Conservation (phyloP, 208 protist species). For the Endotrypanum monterogeii region DNA sequence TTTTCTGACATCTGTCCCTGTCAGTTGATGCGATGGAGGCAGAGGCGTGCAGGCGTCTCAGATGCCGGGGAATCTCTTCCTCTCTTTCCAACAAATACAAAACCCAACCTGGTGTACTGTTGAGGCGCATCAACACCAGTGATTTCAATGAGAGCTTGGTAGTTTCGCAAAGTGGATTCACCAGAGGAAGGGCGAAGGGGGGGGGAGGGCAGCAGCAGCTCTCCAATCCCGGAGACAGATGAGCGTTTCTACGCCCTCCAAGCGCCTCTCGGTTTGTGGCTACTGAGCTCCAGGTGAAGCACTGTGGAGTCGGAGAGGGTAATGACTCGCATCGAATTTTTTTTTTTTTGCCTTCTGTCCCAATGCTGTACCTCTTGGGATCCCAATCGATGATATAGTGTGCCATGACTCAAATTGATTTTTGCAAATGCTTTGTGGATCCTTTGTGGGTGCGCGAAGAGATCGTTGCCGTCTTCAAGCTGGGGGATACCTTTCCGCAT, state of each 20-base stretch:
- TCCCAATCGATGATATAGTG: too few relatives aligned
- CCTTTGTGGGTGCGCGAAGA: background rate
- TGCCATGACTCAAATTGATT: too few relatives aligned
- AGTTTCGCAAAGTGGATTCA: conserved; percentile 56
- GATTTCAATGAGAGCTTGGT: conserved; percentile 54
- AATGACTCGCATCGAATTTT: too few relatives aligned
- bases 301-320: conserved; percentile 36
- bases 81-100: too few relatives aligned
- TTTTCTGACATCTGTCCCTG: too few relatives aligned
- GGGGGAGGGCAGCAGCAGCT: conserved; percentile 42
- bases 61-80: too few relatives aligned
- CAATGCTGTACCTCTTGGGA: too few relatives aligned
- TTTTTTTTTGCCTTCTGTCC: too few relatives aligned
- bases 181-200: conserved; percentile 28
- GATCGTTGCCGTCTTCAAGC: conserved; percentile 36
- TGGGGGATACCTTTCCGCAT: conserved; percentile 29
- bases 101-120: conserved; percentile 10
- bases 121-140: conserved; percentile 27
- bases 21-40: too few relatives aligned
- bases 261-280: conserved; percentile 45
- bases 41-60: too few relatives aligned
- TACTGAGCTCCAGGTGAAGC: conserved; percentile 46
- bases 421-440: too few relatives aligned
- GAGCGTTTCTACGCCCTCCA: conserved; percentile 23
- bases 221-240: conserved; percentile 41